Percentiles rank a stretch among this genome's conserved stretches.
Conservation (phyloP, 768 basidiomycete genomes). For the Cytidiella melzeri region DNA sequence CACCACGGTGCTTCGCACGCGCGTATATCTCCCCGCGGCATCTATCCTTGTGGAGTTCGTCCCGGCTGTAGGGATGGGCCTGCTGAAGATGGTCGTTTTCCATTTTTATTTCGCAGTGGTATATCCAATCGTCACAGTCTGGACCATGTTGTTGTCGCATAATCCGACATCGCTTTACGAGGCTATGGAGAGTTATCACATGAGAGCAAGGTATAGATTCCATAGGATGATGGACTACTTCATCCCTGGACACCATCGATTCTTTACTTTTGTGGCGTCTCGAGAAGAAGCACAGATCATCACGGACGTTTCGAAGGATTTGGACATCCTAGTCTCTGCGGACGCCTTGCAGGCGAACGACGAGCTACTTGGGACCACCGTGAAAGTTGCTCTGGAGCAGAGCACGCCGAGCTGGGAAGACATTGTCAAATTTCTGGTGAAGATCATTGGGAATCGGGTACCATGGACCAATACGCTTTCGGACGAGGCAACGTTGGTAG, state of each 20-base stretch:
- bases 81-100: not conserved
- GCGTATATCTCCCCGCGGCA: not conserved
- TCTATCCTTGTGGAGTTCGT: not conserved
- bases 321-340: not conserved
- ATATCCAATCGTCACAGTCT: not conserved
- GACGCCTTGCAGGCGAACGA: not conserved
- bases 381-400: not conserved
- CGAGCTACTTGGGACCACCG: not conserved
- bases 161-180: too few species aligned
- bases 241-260: not conserved
- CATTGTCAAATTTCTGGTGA: not conserved
- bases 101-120: not conserved
- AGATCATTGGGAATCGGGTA: not conserved
- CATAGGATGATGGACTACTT: too few species aligned
- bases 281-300: not conserved
- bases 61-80: not conserved
- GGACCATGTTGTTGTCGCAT: too few species aligned
- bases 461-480: not conserved
- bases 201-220: too few species aligned
- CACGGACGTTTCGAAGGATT: not conserved
- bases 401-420: not conserved
- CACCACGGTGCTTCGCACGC: not conserved
- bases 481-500: not conserved
- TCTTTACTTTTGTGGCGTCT: not conserved
- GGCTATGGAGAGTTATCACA: not conserved